Conservation (phyloP, 2,329 filamentous ascomycete genomes). For the Gaeumannomyces tritici region DNA sequence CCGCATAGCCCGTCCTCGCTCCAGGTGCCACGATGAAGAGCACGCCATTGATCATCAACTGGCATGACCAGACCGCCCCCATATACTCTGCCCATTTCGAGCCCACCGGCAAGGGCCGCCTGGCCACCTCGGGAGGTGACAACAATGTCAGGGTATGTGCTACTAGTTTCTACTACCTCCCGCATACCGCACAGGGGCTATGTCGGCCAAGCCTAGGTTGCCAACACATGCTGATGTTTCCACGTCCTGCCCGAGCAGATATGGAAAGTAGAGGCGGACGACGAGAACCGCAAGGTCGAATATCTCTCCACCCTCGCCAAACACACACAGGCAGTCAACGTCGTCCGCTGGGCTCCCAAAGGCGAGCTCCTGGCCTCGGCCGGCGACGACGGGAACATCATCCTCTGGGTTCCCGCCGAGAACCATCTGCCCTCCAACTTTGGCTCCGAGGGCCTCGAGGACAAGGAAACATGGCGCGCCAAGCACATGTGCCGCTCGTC, state of each 20-base stretch:
- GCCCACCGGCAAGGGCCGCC: conserved; percentile 76
- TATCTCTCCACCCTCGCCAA: conserved; percentile 88
- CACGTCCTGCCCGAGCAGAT: conserved; percentile 41
- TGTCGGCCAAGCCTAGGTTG: neutral
- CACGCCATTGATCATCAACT: conserved; percentile 91
- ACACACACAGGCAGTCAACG: conserved; percentile 95
- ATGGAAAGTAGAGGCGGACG: conserved; percentile 81
- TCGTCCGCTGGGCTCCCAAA: conserved; percentile 90
- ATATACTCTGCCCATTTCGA: conserved; percentile 98
- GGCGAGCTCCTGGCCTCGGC: conserved; percentile 91
- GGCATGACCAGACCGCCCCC: conserved; percentile 94
- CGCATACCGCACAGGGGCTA: neutral
- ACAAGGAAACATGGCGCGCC: conserved; percentile 93
- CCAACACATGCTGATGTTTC: neutral
- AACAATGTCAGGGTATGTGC: conserved; percentile 80
- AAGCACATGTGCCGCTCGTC: conserved; percentile 97
- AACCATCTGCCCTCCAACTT: conserved; percentile 53
- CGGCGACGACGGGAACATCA: conserved; percentile 93
- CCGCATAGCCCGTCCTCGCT: conserved; percentile 8
- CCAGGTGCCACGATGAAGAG: conserved; percentile 68
- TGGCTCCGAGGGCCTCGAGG: conserved; percentile 77
- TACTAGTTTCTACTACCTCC: neutral
- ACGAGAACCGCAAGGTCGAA: conserved; percentile 79
- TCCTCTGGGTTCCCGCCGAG: conserved; percentile 90
- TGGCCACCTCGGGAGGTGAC: conserved; percentile 92